Evolutionary conservation across 129 eudicot species (phyloP), one percentile per base, ranked within the genome.

Genomic region (Lactuca sativa): DNA sequence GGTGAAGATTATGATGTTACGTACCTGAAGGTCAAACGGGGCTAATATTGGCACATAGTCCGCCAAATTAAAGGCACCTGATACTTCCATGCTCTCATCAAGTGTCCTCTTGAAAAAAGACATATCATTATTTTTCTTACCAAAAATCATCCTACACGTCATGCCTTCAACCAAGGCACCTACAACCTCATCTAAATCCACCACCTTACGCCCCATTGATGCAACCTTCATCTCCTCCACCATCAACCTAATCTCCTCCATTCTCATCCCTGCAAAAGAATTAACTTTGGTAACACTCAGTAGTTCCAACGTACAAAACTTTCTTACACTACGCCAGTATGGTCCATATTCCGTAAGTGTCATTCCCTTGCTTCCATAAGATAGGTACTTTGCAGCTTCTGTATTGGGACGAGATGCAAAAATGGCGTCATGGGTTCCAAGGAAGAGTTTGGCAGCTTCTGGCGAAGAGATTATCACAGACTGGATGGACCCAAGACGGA

Each of bases 141-240:
- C 87, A 66, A 74, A 74, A 18, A 83, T 37, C 83, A 83, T 83
- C 56, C 69, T 48, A 67, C 65, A 78, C 9, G 52, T 67, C 78
- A 83, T 70, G 8, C 66, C 78, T 14, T 75, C 87, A 21, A 59
- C 62, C 13, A 71, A 41, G 3, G 9, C 72, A 4, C 71, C 83
- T 6, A 75, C 78, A 4, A 13, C 17, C 6, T 32, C 72, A 36
- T 78, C 59, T 0, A 78, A 54, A 71, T 83, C 62, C 44, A 78
- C 84, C 9, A 52, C 61, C 44, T 53, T 13, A 16, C 16, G 6
- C 6, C 56, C 76, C n/a, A 2, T 66, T 0, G 76, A 56, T 1
- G 76, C 76, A 3, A 7, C 33, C 16, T 40, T 54, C 8, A 78
- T 12, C 11, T 16, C 41, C 8, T 43, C 43, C 52, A 78, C 69